Percentiles rank a stretch among this genome's conserved stretches.
These are phyloP conservation scores for Grosmannia serpens DNA, from an alignment of 2,329 filamentous ascomycete genomes.

Conservation along the genomic window DNA sequence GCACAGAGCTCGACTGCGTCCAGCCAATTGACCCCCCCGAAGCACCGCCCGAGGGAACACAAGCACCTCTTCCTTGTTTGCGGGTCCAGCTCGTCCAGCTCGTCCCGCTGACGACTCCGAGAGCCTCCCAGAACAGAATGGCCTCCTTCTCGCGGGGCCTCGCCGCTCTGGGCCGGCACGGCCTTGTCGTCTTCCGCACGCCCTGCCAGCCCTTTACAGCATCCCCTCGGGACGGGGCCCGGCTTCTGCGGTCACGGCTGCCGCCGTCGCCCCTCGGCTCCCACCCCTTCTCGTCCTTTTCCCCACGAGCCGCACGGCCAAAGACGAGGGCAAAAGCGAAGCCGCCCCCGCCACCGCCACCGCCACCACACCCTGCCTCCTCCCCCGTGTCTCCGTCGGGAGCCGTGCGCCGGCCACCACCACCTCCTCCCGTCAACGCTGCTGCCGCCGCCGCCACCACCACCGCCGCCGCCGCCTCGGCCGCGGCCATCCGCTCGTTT, in stretches of 20 bases:
- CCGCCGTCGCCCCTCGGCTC: background rate
- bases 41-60: background rate
- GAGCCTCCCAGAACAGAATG: conserved; percentile 2
- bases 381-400: background rate
- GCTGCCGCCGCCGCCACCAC: background rate
- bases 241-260: background rate
- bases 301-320: background rate
- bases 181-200: background rate
- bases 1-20: background rate
- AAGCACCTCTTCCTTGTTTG: background rate
- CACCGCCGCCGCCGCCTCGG: background rate
- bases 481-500: conserved; percentile 22
- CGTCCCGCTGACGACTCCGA: background rate
- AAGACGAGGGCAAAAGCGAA: background rate
- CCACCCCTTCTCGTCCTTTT: background rate
- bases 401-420: background rate
- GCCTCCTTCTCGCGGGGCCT: conserved; percentile 9
- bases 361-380: background rate
- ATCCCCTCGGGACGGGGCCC: background rate
- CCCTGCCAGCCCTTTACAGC: background rate
- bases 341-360: background rate
- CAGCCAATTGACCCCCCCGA: background rate
- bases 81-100: background rate
- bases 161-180: background rate
- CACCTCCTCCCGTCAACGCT: background rate